These are phyloP conservation scores for Acacia melanoxylon DNA, from an alignment of 306 rosid species.

Conservation along the genomic window DNA sequence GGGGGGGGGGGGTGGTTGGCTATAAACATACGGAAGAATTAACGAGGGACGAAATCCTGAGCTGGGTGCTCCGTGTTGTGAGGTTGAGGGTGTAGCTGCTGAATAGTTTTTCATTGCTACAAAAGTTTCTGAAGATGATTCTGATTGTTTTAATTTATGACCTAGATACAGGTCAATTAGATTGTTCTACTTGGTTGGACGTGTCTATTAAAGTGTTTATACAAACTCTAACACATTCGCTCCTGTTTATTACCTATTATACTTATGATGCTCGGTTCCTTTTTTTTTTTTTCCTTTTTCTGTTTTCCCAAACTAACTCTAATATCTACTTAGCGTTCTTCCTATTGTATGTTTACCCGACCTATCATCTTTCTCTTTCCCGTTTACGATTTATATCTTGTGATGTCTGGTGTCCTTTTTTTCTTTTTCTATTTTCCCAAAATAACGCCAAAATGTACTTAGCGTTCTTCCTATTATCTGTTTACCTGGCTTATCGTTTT, in stretches of 20 bases:
- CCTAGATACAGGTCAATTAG: neutral
- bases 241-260: neutral
- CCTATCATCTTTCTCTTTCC: neutral
- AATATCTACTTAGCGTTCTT: neutral
- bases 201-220: neutral
- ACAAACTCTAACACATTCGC: neutral
- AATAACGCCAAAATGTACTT: neutral
- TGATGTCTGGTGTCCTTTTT: neutral
- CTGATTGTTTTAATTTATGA: neutral
- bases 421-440: neutral
- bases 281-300: neutral
- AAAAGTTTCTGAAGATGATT: neutral
- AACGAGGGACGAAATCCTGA: neutral
- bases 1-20: neutral
- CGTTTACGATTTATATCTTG: neutral
- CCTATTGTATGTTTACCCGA: neutral
- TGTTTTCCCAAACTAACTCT: neutral
- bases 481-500: neutral
- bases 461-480: neutral
- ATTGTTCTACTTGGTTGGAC: neutral
- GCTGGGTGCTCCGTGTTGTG: too few relatives aligned
- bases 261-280: conserved; percentile 11
- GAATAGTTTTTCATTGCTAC: neutral
- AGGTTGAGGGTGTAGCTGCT: neutral
- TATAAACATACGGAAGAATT: neutral